Percentiles rank a stretch among this genome's conserved stretches.
Conservation (phyloP, 306 rosid species). For the Herpetospermum pedunculosum region DNA sequence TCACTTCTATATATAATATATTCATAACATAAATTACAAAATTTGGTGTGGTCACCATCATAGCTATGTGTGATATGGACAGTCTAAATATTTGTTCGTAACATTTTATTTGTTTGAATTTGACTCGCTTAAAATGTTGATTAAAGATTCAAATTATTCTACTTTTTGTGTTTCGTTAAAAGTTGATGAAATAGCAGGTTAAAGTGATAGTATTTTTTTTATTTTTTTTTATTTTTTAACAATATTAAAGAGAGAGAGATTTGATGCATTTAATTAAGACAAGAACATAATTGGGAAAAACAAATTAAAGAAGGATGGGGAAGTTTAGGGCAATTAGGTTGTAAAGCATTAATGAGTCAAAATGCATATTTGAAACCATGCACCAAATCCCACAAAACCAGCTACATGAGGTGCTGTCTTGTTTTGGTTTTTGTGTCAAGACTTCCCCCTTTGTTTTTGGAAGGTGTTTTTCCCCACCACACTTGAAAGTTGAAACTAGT, state of each 20-base stretch:
- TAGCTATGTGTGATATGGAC: too few species aligned
- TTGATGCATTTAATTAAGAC: not conserved
- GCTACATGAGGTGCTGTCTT: conserved; percentile 1
- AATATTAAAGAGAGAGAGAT: not conserved
- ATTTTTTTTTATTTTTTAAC: not conserved
- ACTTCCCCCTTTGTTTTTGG: not conserved
- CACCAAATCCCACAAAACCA: conserved; percentile 9
- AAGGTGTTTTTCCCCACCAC: not conserved
- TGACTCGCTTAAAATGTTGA: too few species aligned
- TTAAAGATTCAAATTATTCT: too few species aligned
- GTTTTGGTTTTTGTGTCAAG: conserved; percentile 6
- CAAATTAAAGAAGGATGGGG: not conserved
- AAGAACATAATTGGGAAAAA: not conserved
- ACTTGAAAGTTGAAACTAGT: not conserved
- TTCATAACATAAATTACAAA: not conserved
- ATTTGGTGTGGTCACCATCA: not conserved
- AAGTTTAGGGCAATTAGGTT: not conserved
- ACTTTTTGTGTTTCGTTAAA: not conserved
- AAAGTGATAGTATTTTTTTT: too few species aligned
- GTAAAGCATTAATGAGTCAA: conserved; percentile 1
- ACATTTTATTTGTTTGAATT: too few species aligned
- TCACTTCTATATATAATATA: not conserved
- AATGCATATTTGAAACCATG: not conserved
- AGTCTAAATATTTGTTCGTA: too few species aligned
- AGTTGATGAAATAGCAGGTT: too few species aligned